Conservation (phyloP, 2,329 filamentous ascomycete species). For the Pyrenochaeta sp. region DNA sequence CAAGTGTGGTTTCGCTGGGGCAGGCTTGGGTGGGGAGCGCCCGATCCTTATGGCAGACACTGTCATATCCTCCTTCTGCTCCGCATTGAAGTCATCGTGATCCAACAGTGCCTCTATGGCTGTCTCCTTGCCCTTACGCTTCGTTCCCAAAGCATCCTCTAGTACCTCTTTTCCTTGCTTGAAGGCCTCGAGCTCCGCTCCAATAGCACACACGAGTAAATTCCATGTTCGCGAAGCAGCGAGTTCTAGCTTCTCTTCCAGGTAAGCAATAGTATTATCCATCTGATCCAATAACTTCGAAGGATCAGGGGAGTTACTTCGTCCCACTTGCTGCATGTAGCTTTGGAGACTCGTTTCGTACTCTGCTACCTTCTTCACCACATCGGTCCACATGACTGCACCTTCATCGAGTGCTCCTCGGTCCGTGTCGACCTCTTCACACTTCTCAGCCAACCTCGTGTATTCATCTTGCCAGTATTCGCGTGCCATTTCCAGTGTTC, state of each 20-base stretch:
- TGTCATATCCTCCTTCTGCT: conserved; percentile 37
- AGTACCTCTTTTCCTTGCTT: conserved; percentile 67
- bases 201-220: conserved; percentile 76
- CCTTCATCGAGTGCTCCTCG: conserved; percentile 73
- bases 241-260: conserved; percentile 63
- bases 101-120: conserved; percentile 28
- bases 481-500: conserved; percentile 75
- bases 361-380: conserved; percentile 65
- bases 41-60: conserved; percentile 42
- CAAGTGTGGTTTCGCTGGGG: conserved; percentile 34
- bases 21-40: conserved; percentile 41
- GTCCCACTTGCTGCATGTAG: conserved; percentile 55
- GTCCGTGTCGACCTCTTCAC: conserved; percentile 67
- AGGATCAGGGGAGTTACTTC: conserved; percentile 23
- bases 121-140: conserved; percentile 40
- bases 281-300: conserved; percentile 56
- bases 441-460: conserved; percentile 62
- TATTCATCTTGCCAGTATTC: conserved; percentile 76
- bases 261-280: conserved; percentile 61
- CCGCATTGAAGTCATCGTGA: conserved; percentile 21
- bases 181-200: conserved; percentile 76
- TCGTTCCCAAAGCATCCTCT: conserved; percentile 46
- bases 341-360: conserved; percentile 72
- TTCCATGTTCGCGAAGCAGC: conserved; percentile 75
- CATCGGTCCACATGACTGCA: conserved; percentile 70